Evolutionary conservation across 179 eudicot species (phyloP), one percentile per base, ranked within the genome.

Genomic region (Camellia oleifera): DNA sequence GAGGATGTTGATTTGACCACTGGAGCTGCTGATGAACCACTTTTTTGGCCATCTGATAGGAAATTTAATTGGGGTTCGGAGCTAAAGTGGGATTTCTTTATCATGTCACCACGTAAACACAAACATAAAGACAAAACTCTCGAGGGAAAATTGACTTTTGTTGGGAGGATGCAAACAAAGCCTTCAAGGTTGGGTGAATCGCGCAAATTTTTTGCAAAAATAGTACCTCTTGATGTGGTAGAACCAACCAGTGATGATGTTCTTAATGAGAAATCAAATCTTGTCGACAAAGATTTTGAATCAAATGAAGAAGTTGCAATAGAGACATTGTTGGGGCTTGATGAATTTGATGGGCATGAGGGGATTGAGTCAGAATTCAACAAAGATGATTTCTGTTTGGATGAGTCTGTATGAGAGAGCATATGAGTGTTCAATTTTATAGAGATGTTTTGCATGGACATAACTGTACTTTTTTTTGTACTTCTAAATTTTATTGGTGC

Each of bases 331-430:
- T 13, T 91, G 18, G 94, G 94, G 4, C 88, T 91, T 45, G 77
- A 66, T 53, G 94, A 88, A 76, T 91, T 91, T 45, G 91, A 89
- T 83, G 94, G 94, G 64, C 90, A 84, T 52, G 92, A 91, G 68
- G 92, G 92, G 32, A 78, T 89, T 53, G 87, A 83, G 66, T 65
- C 83, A 62, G 90, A 85, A 80, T 89, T 90, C 57, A 82, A 87
- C 82, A 84, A 71, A 6, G 86, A 81, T 44, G 75, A 74, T 9
- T 88, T 87, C 14, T 48, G 57, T 12, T 18, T 46, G 65, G 65
- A 61, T 61, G 65, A n/a, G 23, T 61, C 65, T 17, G 23, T 17
- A 5, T 61, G 23, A 61, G 5, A 56, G 13, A 14, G 60, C 14
- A 56, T 0, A 56, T 13, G 17, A 56, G 14, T 56, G 60, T 3